These are phyloP conservation scores for Chamaecrista fasciculata DNA, from an alignment of 306 rosid species.

Conservation along the genomic window DNA sequence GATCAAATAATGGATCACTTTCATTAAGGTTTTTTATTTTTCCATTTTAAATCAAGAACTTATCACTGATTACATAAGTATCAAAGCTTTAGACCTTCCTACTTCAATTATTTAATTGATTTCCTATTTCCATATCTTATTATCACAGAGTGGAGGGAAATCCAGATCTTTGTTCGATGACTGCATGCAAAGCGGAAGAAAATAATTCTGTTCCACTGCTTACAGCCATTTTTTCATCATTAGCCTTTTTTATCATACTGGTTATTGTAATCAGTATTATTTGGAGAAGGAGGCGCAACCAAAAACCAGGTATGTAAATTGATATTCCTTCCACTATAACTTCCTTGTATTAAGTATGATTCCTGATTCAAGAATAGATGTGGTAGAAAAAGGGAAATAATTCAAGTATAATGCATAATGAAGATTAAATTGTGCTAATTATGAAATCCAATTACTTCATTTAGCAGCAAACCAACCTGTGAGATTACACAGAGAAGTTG, in stretches of 20 bases:
- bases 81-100: not conserved
- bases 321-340: not conserved
- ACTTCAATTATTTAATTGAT: not conserved
- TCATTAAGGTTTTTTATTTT: conserved; percentile 36
- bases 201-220: conserved; percentile 34
- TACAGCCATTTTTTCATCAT: conserved; percentile 37
- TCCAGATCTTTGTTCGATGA: conserved; percentile 31
- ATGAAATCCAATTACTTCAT: not conserved
- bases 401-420: not conserved
- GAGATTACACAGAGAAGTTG: conserved; percentile 7
- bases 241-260: conserved; percentile 8
- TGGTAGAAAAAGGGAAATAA: not conserved
- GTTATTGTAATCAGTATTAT: not conserved
- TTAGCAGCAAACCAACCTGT: conserved; percentile 6
- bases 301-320: conserved; percentile 20
- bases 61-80: conserved; percentile 4
- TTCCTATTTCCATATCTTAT: conserved; percentile 22
- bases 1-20: conserved; percentile 34
- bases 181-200: conserved; percentile 35
- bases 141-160: conserved; percentile 43
- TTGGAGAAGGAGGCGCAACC: conserved; percentile 27
- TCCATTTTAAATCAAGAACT: not conserved
- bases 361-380: not conserved
- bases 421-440: not conserved
- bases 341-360: not conserved